Conservation (phyloP, 108 stramenopile genomes). For the Hondaea fermentalgiana region DNA sequence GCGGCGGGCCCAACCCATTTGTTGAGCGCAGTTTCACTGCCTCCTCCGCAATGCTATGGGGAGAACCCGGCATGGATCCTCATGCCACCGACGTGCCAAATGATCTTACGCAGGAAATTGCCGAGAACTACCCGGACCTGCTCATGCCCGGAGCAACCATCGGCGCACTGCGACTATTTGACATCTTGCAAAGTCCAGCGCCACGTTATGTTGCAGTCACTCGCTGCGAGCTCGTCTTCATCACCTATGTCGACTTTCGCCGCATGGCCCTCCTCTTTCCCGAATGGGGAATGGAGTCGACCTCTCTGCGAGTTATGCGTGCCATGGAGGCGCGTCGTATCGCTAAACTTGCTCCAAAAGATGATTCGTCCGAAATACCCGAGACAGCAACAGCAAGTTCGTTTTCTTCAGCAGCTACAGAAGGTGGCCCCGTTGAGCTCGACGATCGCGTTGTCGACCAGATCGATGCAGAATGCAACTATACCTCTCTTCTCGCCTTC, state of each 20-base stretch:
- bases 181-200: background rate
- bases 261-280: background rate
- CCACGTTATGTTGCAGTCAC: background rate
- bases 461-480: background rate
- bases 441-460: background rate
- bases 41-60: background rate
- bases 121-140: background rate
- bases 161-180: background rate
- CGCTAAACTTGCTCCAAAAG: background rate
- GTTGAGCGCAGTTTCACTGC: background rate
- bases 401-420: no score
- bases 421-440: background rate
- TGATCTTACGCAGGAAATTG: background rate
- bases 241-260: background rate
- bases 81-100: background rate
- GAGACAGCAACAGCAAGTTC: background rate
- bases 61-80: background rate
- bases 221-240: background rate
- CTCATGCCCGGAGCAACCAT: background rate
- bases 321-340: background rate
- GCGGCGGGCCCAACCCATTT: background rate
- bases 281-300: background rate
- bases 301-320: background rate
- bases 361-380: background rate
- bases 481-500: background rate